Evolutionary conservation across 1,284 basidiomycete species (phyloP).

Genomic region (Leccinum fallax): DNA sequence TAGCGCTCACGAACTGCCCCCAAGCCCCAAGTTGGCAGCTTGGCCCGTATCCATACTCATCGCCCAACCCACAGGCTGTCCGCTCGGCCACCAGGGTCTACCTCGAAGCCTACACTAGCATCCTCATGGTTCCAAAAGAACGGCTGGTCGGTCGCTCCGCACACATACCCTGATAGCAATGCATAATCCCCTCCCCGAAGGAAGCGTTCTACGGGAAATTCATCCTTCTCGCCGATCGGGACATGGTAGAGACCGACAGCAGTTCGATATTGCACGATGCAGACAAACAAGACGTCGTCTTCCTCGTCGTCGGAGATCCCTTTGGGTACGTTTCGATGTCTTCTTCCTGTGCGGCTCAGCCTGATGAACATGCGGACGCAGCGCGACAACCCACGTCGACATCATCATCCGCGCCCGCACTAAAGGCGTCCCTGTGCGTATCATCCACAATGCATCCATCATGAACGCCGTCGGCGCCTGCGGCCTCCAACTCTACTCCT

Average conservation of each 20-base stretch:
- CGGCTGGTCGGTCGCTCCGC: constrained; percentile 64
- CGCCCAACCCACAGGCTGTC: constrained; percentile 59
- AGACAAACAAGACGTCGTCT: constrained; percentile 80
- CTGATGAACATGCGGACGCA: constrained; percentile 33
- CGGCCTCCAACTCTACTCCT: constrained; percentile 96
- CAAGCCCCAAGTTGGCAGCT: background rate
- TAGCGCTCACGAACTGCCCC: background rate
- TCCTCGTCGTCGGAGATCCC: constrained; percentile 98
- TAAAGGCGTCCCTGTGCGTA: constrained; percentile 76
- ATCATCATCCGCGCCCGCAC: constrained; percentile 88
- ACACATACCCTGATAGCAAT: constrained; percentile 4
- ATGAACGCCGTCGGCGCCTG: constrained; percentile 94
- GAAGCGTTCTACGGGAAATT: constrained; percentile 90
- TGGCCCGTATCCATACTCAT: constrained; percentile 2
- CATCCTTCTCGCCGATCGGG: constrained; percentile 90
- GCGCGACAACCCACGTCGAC: constrained; percentile 97
- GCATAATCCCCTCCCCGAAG: constrained; percentile 36
- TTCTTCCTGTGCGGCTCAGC: background rate
- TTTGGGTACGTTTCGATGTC: constrained; percentile 66
- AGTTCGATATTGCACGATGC: constrained; percentile 88
- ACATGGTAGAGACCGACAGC: constrained; percentile 94
- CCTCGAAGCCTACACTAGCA: constrained; percentile 94
- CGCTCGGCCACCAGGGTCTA: constrained; percentile 80
- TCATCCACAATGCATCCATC: constrained; percentile 98
- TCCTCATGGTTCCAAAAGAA: constrained; percentile 87